Percentiles rank a stretch among this genome's conserved stretches.
phyloP scores from a whole-genome alignment of 1,139 yeast species.

The Hyphopichia pseudoburtonii region DNA sequence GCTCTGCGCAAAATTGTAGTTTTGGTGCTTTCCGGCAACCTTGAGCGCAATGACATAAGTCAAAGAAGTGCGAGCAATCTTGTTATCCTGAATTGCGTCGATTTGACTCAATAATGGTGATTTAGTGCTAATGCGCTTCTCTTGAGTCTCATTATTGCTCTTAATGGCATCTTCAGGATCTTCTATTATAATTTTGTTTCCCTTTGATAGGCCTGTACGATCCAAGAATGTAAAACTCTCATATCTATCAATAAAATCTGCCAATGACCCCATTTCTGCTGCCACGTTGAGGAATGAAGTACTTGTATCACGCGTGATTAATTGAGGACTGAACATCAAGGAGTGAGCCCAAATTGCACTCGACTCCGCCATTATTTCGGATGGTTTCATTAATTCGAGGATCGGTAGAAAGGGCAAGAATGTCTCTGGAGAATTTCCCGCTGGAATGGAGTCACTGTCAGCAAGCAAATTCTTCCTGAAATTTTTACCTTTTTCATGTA shows the following conservation, averaged over 20 bases:
- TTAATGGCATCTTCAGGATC: slow-evolving; percentile 7
- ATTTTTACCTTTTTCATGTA: slow-evolving; percentile 45
- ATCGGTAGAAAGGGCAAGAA: slow-evolving; percentile 72
- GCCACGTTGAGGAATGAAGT: slow-evolving; percentile 58
- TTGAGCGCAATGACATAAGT: slow-evolving; percentile 64
- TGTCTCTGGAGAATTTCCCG: slow-evolving; percentile 14
- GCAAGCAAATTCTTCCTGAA: slow-evolving; percentile 48
- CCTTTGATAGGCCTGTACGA: slow-evolving; percentile 19
- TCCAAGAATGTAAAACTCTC: slow-evolving; percentile 47
- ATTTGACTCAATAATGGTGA: slow-evolving; percentile 27
- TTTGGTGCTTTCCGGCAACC: slow-evolving; percentile 59
- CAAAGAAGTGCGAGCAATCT: slow-evolving; percentile 47
- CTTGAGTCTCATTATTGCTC: not conserved
- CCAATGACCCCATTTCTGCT: slow-evolving; percentile 42
- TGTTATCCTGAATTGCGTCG: slow-evolving; percentile 7
- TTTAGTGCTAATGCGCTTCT: slow-evolving; percentile 13
- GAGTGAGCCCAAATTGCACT: slow-evolving; percentile 72
- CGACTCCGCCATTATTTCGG: slow-evolving; percentile 68
- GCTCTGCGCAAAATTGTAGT: slow-evolving; percentile 57
- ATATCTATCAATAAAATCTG: slow-evolving; percentile 54
- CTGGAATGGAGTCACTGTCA: slow-evolving; percentile 15
- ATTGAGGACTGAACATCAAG: slow-evolving; percentile 37
- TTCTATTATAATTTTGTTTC: slow-evolving; percentile 8
- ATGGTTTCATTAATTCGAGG: slow-evolving; percentile 33
- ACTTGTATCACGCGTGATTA: slow-evolving; percentile 43